These are phyloP conservation scores for Talaromyces sp. DNA, from an alignment of 2,329 filamentous ascomycete species.

Conservation along the genomic window DNA sequence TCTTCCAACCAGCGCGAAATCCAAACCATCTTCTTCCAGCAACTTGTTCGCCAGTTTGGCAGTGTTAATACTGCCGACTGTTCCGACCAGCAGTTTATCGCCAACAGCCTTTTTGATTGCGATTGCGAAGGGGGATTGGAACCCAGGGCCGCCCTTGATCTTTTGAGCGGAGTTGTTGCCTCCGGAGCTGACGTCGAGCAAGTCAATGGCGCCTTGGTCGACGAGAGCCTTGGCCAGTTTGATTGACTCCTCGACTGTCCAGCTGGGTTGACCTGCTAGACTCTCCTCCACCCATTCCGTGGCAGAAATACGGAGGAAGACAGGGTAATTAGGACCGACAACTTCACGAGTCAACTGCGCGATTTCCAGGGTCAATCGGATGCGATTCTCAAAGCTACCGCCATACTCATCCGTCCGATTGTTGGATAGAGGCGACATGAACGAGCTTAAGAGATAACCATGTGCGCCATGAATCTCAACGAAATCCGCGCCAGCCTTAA, in stretches of 20 bases:
- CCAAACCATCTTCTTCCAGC: conserved; percentile 54
- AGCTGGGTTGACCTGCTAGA: conserved; percentile 57
- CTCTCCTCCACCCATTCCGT: conserved; percentile 71
- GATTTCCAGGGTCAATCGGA: conserved; percentile 65
- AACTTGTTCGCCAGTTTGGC: conserved; percentile 67
- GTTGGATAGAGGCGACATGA: conserved; percentile 70
- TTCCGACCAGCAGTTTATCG: conserved; percentile 67
- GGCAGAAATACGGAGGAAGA: conserved; percentile 71
- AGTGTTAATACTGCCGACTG: conserved; percentile 71
- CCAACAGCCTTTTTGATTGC: conserved; percentile 72
- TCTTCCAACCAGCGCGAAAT: conserved; percentile 71
- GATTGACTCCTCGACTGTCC: conserved; percentile 65
- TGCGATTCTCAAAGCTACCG: conserved; percentile 62
- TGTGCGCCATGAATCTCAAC: conserved; percentile 81
- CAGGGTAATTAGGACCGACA: conserved; percentile 67
- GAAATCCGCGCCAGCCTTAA: conserved; percentile 71
- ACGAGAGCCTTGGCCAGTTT: conserved; percentile 67
- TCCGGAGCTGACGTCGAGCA: conserved; percentile 78
- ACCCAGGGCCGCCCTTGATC: conserved; percentile 56
- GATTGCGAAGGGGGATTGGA: conserved; percentile 72
- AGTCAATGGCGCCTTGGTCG: conserved; percentile 67
- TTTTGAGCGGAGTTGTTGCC: conserved; percentile 61
- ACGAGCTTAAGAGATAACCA: conserved; percentile 71
- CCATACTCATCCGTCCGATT: conserved; percentile 60
- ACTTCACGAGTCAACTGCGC: conserved; percentile 60